Evolutionary conservation across 2,329 filamentous ascomycete genomes (phyloP).

Genomic region (Chalaropsis ovoidea): DNA sequence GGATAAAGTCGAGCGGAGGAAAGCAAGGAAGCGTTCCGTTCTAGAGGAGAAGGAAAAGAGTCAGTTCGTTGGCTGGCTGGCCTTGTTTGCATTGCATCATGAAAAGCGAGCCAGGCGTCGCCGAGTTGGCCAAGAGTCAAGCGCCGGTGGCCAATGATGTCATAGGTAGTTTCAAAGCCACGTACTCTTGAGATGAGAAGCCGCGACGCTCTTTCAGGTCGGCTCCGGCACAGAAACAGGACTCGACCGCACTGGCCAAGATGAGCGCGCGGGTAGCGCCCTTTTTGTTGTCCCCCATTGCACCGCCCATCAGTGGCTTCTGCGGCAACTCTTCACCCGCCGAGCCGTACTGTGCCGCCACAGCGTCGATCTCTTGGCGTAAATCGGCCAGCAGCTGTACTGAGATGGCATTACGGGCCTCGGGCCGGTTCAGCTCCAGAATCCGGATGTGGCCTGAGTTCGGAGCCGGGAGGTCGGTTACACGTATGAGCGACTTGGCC

Average conservation of each 20-base stretch:
- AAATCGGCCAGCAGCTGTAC: conserved; percentile 62
- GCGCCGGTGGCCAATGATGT: neutral
- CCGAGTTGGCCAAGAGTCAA: too few relatives aligned
- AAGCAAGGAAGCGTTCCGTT: conserved; percentile 65
- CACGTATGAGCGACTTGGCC: conserved; percentile 50
- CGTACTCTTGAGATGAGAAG: conserved; percentile 70
- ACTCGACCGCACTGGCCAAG: conserved; percentile 73
- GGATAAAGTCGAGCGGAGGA: conserved; percentile 66
- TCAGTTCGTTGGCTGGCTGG: neutral
- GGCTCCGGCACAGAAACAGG: conserved; percentile 85
- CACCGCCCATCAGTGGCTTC: conserved; percentile 38
- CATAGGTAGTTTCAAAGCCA: conserved; percentile 23
- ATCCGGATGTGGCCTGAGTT: conserved; percentile 76
- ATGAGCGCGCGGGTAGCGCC: conserved; percentile 69
- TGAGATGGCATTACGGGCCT: conserved; percentile 85
- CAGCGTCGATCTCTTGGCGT: conserved; percentile 58
- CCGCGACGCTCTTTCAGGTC: conserved; percentile 79
- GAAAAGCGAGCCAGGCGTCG: too few relatives aligned
- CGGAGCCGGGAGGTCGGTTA: conserved; percentile 65
- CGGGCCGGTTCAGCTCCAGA: conserved; percentile 74
- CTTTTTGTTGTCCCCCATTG: conserved; percentile 37
- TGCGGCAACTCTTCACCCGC: conserved; percentile 43
- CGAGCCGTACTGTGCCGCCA: conserved; percentile 57
- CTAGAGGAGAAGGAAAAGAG: conserved; percentile 37
- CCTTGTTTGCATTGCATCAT: neutral